Evolutionary conservation across 495 filamentous ascomycete genomes (phyloP).

Genomic region (Bathelium albidoporum): DNA sequence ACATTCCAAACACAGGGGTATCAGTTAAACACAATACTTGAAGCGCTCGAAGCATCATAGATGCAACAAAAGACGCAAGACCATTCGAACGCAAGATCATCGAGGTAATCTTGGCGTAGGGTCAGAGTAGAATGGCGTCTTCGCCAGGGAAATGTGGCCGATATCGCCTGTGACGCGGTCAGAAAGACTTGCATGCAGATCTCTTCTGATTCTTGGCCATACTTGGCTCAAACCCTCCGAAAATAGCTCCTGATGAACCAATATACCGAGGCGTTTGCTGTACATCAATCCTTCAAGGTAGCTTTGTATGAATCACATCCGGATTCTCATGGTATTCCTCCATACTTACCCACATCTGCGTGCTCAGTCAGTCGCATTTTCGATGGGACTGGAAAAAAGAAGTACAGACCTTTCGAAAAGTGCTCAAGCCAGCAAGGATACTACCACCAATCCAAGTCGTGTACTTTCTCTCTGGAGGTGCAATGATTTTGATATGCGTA

Average conservation of each 20-base stretch:
- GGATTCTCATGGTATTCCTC: slow-evolving; percentile 99
- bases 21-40: neutral
- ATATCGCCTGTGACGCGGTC: too few relatives aligned
- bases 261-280: neutral
- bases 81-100: too few relatives aligned
- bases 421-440: slow-evolving; percentile 93
- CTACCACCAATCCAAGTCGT: slow-evolving; percentile 98
- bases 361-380: too few relatives aligned
- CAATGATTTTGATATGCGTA: slow-evolving; percentile 98
- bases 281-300: slow-evolving; percentile 46
- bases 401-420: slow-evolving; percentile 80
- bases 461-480: slow-evolving; percentile 93
- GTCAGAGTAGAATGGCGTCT: too few relatives aligned
- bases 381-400: neutral
- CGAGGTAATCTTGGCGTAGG: too few relatives aligned
- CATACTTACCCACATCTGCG: slow-evolving; percentile 95
- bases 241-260: too few relatives aligned
- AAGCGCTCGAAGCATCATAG: neutral
- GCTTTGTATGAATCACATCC: slow-evolving; percentile 95
- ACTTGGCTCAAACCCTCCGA: too few relatives aligned
- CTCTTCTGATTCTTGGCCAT: too few relatives aligned
- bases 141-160: too few relatives aligned
- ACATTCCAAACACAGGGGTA: neutral
- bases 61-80: neutral
- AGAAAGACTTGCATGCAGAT: too few relatives aligned